Evolutionary conservation across 1,139 yeast genomes (phyloP), one percentile per base, ranked within the genome.

Genomic region (Geotrichum reessii): DNA sequence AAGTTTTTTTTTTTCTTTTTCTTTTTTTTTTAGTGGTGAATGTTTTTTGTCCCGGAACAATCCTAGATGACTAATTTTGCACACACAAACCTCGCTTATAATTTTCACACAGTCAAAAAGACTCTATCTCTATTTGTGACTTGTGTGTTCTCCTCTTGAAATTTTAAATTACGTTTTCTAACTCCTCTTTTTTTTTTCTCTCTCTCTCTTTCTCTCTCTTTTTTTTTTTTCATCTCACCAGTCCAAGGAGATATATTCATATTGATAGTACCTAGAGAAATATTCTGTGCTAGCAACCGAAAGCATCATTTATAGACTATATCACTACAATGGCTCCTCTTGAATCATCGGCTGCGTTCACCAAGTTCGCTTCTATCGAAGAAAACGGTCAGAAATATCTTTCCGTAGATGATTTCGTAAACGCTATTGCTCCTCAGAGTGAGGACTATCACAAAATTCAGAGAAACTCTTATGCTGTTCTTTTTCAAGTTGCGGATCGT

Each of bases 341-440:
- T 17, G 57, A 56, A 50, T 59, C 61, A 9, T 21, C 48, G 6
- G 56, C 51, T 12, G 52, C 58, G 24, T 59, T 59, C 46, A 19
- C 55, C 17, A 50, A 55, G 24, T 50, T 24, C 44, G 61, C 61
- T 8, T 59, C 61, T 8, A 59, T 59, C 14, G 57, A 50, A 19
- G 59, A 56, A 28, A 51, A 78, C 66, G 70, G 77, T 74, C 68
- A 79, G 67, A 62, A 77, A 64, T 71, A 75, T 78, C 68, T 79
- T 74, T 80, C 83, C 70, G 58, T 79, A 70, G 71, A 69, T 44
- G 76, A 75, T 63, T 76, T 76, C 58, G 68, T 76, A 48, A 63
- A 71, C 57, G 79, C 79, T 25, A 68, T 76, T 56, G 78, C 79
- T 1, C 79, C 79, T 42, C 68, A 71, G 25, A 66, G 72, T 55